A percentile compares a stretch with the other conserved stretches of the same genome.
Evolutionary conservation across 106 monocot species (phyloP).

Genomic region (Dendrobium catenatum): DNA sequence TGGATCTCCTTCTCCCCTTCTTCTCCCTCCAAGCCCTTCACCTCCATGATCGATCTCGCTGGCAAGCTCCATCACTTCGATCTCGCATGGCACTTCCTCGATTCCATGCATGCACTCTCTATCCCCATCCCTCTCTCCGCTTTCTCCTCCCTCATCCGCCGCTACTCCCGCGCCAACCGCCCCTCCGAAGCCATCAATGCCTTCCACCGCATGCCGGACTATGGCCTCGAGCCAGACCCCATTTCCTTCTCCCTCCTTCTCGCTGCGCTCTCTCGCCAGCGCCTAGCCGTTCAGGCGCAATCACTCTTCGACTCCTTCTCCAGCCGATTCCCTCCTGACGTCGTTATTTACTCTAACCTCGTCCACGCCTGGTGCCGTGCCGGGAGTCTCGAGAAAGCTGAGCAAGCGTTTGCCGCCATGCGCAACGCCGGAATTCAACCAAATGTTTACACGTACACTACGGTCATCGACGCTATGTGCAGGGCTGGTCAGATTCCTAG

Average conservation of each 20-base stretch:
- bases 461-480: constrained; percentile 73
- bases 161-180: constrained; percentile 65
- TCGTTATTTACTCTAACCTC: constrained; percentile 65
- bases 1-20: constrained; percentile 23
- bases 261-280: constrained; percentile 45
- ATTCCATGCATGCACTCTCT: constrained; percentile 36
- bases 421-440: constrained; percentile 35
- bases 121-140: constrained; percentile 34
- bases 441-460: constrained; percentile 87
- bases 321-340: constrained; percentile 53
- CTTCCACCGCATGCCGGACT: constrained; percentile 67
- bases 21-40: constrained; percentile 21
- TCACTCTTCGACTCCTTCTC: constrained; percentile 58
- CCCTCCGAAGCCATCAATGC: constrained; percentile 43
- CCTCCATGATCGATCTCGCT: constrained; percentile 67
- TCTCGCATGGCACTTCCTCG: constrained; percentile 62
- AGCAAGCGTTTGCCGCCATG: constrained; percentile 68
- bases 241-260: constrained; percentile 53
- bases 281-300: constrained; percentile 69
- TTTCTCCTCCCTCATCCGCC: constrained; percentile 56
- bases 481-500: constrained; percentile 56
- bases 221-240: constrained; percentile 41
- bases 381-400: constrained; percentile 58
- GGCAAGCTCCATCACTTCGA: constrained; percentile 73
- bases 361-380: constrained; percentile 92